A percentile compares a stretch with the other conserved stretches of the same genome.
phyloP scores from a whole-genome alignment of 2,329 filamentous ascomycete species.

The Huntiella moniliformis region DNA sequence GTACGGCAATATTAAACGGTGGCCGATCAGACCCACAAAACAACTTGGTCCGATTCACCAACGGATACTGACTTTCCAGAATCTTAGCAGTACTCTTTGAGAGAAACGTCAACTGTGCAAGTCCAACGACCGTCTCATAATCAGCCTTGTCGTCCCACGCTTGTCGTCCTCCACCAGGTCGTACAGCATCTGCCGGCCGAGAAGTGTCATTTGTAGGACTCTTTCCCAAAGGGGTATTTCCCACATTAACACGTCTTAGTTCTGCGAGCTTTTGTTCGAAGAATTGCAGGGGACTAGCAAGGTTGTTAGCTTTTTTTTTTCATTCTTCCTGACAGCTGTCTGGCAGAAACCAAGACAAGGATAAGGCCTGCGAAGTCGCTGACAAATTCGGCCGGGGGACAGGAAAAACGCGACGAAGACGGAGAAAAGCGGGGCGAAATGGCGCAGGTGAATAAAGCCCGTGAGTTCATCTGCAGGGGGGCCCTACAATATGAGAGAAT shows the following conservation, averaged over 20 bases:
- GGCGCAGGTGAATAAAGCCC: too few relatives aligned
- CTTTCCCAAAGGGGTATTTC: background rate
- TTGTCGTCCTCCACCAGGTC: background rate
- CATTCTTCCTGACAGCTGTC: too few relatives aligned
- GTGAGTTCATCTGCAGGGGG: too few relatives aligned
- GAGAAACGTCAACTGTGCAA: background rate
- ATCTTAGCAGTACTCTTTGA: background rate
- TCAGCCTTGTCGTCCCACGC: too few relatives aligned
- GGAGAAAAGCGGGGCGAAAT: too few relatives aligned
- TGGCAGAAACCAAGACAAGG: too few relatives aligned
- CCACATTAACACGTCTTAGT: background rate
- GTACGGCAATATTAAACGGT: slow-evolving; percentile 14
- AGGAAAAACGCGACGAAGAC: too few relatives aligned
- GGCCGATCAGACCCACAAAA: slow-evolving; percentile 14
- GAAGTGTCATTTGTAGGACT: background rate
- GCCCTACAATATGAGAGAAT: too few relatives aligned
- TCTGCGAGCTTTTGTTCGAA: slow-evolving; percentile 1
- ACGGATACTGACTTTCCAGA: background rate
- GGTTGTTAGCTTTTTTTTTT: too few relatives aligned
- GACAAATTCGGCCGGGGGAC: too few relatives aligned
- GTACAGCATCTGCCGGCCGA: background rate
- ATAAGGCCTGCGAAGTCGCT: too few relatives aligned
- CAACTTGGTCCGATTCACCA: slow-evolving; percentile 13
- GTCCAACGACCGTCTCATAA: background rate
- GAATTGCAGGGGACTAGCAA: background rate